These are phyloP conservation scores for Lactarius indigo DNA, from an alignment of 768 basidiomycete genomes.

Conservation along the genomic window DNA sequence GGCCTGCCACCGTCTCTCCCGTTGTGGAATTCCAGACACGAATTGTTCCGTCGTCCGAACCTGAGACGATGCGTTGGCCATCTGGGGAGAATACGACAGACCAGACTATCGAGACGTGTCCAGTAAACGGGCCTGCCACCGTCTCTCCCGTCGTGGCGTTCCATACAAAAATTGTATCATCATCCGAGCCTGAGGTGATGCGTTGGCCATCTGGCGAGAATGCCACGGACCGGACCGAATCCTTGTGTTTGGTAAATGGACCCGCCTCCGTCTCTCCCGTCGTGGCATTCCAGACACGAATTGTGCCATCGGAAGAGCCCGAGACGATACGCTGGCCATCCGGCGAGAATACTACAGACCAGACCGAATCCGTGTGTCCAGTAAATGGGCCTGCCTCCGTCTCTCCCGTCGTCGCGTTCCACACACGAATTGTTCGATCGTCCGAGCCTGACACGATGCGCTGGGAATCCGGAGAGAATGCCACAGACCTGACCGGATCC, in stretches of 20 bases:
- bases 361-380: background rate
- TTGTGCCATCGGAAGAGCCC: background rate
- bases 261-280: background rate
- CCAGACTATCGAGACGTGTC: too few species aligned
- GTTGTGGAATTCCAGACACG: too few species aligned
- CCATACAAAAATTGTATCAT: background rate
- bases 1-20: too few species aligned
- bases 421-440: constrained; percentile 4
- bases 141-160: too few species aligned
- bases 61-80: too few species aligned
- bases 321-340: constrained; percentile 7
- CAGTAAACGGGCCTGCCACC: too few species aligned
- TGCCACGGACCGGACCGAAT: too few species aligned
- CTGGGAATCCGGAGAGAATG: constrained; percentile 13
- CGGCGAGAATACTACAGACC: constrained; percentile 7
- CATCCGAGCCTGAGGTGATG: background rate
- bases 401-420: constrained; percentile 1
- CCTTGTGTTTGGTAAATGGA: too few species aligned
- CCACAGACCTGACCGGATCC: background rate
- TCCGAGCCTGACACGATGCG: constrained; percentile 25
- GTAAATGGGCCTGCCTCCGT: background rate
- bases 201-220: too few species aligned
- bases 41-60: too few species aligned
- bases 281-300: constrained; percentile 3
- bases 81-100: too few species aligned